Percentiles rank a stretch among this genome's conserved stretches.
phyloP scores from a whole-genome alignment of 768 basidiomycete genomes.

The Sarcodon sp. region DNA sequence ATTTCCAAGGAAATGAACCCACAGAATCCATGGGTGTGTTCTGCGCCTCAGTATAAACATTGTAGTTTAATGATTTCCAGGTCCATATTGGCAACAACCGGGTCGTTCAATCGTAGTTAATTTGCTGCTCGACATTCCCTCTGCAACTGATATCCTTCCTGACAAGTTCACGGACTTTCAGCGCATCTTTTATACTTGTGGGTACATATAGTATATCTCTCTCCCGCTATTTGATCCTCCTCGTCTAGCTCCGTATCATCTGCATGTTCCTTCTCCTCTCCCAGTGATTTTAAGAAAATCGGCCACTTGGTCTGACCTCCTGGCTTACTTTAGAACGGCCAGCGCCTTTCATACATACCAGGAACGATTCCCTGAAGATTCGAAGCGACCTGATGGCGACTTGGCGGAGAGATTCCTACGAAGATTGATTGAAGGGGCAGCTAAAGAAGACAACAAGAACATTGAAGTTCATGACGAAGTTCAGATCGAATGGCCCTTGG shows the following conservation, averaged over 20 bases:
- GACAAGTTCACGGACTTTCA: slow-evolving; percentile 28
- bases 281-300: slow-evolving; percentile 44
- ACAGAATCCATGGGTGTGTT: slow-evolving; percentile 39
- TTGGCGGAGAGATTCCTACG: slow-evolving; percentile 56
- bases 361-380: slow-evolving; percentile 48
- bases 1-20: not conserved
- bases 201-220: slow-evolving; percentile 3
- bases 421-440: slow-evolving; percentile 27
- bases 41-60: slow-evolving; percentile 44
- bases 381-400: slow-evolving; percentile 36
- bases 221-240: not conserved
- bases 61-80: slow-evolving; percentile 40
- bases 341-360: slow-evolving; percentile 59
- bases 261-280: slow-evolving; percentile 20
- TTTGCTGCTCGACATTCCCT: slow-evolving; percentile 58
- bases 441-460: slow-evolving; percentile 8
- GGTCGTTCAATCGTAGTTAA: slow-evolving; percentile 65
- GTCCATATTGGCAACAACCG: slow-evolving; percentile 71
- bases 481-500: slow-evolving; percentile 25
- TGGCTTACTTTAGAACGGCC: slow-evolving; percentile 60
- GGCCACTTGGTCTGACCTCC: slow-evolving; percentile 54
- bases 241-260: slow-evolving; percentile 27
- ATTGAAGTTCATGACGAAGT: slow-evolving; percentile 17
- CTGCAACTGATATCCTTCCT: slow-evolving; percentile 25
- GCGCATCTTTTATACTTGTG: slow-evolving; percentile 49